Percentiles rank a stretch among this genome's conserved stretches.
Conservation (phyloP, 1,284 basidiomycete genomes). For the Fistulina hepatica region DNA sequence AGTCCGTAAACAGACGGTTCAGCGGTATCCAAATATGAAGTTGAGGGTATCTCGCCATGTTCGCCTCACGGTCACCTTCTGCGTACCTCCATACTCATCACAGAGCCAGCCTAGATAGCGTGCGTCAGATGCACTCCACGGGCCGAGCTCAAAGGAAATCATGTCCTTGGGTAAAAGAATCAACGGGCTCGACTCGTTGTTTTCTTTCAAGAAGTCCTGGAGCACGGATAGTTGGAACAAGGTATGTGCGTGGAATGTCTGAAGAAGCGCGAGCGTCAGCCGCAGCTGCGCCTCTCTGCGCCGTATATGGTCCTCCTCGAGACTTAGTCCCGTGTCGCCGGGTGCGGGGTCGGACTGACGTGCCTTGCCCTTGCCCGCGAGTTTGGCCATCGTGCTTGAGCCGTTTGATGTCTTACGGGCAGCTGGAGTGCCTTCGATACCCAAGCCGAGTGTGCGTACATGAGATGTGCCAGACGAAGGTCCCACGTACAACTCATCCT, state of each 20-base stretch:
- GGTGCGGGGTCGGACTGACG: constrained; percentile 18
- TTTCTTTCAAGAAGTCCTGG: constrained; percentile 33
- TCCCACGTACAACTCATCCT: constrained; percentile 38
- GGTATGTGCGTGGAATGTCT: constrained; percentile 64
- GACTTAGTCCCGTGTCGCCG: too few relatives aligned
- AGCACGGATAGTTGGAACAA: constrained; percentile 53
- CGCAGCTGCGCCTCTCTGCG: constrained; percentile 36
- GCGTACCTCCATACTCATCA: constrained; percentile 46
- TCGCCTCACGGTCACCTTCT: constrained; percentile 29
- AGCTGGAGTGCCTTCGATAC: constrained; percentile 53
- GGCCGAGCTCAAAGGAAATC: constrained; percentile 56
- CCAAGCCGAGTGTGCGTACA: constrained; percentile 51
- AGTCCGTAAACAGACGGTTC: too few relatives aligned
- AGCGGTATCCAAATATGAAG: constrained; percentile 34
- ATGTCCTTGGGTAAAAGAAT: constrained; percentile 49
- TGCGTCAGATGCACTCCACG: constrained; percentile 55
- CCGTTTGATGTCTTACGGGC: constrained; percentile 10
- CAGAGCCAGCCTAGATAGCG: constrained; percentile 66
- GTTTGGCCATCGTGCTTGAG: constrained; percentile 5
- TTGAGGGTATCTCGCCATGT: constrained; percentile 37
- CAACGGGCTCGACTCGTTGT: constrained; percentile 11
- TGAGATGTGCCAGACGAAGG: constrained; percentile 22
- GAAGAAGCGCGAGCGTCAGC: constrained; percentile 57
- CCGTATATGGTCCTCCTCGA: constrained; percentile 19
- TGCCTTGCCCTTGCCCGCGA: constrained; percentile 18